Evolutionary conservation across 208 protist genomes (phyloP).

Genomic region (Porcisia hertigi): DNA sequence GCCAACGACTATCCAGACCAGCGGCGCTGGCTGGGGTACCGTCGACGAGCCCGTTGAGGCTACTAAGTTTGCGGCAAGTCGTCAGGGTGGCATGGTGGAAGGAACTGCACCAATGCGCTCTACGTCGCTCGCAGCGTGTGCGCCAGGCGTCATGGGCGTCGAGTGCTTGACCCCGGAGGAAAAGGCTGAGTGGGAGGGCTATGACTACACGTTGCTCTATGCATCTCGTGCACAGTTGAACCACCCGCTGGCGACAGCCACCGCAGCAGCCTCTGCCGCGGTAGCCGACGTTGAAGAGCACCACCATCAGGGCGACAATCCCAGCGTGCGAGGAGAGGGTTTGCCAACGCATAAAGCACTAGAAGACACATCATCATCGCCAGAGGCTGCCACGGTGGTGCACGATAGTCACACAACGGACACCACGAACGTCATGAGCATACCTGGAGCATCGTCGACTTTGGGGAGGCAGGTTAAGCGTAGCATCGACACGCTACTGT

Average conservation of each 20-base stretch:
- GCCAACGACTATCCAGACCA: neutral
- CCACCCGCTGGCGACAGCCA: neutral
- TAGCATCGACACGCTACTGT: neutral
- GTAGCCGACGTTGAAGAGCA: neutral
- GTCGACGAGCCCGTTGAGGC: neutral
- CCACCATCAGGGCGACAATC: neutral
- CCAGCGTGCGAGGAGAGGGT: neutral
- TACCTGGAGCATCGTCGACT: neutral
- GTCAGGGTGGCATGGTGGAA: neutral
- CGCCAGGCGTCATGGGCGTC: constrained; percentile 32
- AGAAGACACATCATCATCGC: neutral
- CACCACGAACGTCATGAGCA: neutral
- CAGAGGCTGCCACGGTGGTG: neutral
- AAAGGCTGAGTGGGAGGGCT: constrained; percentile 31
- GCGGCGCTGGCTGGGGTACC: neutral
- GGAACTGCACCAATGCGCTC: neutral
- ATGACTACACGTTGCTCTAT: constrained; percentile 32
- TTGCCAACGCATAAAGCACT: neutral
- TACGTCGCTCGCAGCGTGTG: neutral
- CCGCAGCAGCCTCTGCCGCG: constrained; percentile 5
- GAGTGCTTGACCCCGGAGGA: constrained; percentile 29
- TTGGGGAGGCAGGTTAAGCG: neutral
- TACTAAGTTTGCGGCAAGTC: neutral
- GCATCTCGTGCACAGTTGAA: constrained; percentile 6
- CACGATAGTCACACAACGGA: neutral